Conservation (phyloP, 352 stramenopile genomes). For the Pythium biforme region DNA sequence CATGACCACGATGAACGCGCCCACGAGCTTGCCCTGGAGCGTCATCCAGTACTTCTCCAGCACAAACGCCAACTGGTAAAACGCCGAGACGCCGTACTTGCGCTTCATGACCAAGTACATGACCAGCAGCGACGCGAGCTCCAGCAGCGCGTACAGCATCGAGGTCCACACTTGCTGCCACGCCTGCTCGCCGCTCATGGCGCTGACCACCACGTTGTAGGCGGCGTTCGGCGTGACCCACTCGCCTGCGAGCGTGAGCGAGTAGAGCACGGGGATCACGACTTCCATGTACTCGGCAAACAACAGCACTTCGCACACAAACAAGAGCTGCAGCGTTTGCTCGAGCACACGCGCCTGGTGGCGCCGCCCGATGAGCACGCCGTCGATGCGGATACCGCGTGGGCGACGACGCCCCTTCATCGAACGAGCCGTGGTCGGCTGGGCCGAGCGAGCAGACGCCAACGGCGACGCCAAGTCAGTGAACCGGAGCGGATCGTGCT, state of each 20-base stretch:
- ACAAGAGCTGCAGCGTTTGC: constrained; percentile 34
- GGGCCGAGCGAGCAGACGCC: neutral
- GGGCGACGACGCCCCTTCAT: neutral
- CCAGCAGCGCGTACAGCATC: constrained; percentile 32
- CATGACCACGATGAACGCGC: constrained; percentile 15
- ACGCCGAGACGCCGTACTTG: constrained; percentile 28
- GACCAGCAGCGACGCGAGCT: constrained; percentile 32
- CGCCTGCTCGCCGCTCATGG: constrained; percentile 4
- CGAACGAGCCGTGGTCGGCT: neutral
- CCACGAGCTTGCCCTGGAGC: constrained; percentile 37
- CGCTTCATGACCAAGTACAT: constrained; percentile 27
- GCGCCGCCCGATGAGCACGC: constrained; percentile 16
- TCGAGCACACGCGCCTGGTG: constrained; percentile 26
- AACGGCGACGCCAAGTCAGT: neutral
- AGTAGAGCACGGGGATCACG: constrained; percentile 24
- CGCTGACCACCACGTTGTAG: constrained; percentile 17
- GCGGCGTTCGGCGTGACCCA: constrained; percentile 16
- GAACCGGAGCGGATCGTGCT: neutral
- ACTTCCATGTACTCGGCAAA: constrained; percentile 36
- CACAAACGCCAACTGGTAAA: constrained; percentile 36
- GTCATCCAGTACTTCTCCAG: constrained; percentile 36
- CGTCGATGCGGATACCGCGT: constrained; percentile 16
- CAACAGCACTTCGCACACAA: constrained; percentile 26
- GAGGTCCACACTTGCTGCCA: constrained; percentile 8
- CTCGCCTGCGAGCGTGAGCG: neutral